Base-by-base conservation (phyloP, 305 asterid genomes). In the Salvia sclarea region DNA sequence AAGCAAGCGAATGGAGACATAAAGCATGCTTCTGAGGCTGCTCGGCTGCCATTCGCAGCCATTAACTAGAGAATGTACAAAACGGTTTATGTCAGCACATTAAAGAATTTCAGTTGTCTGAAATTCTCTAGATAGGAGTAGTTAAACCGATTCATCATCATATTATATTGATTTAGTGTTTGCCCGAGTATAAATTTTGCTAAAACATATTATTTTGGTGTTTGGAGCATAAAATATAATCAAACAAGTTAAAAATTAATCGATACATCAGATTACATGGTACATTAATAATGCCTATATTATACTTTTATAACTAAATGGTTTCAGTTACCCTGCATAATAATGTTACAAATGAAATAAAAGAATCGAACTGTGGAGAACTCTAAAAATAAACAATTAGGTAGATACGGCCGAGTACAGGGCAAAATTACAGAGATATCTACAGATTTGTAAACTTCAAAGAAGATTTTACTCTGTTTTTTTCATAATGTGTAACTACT, bases 41-140 rank as follows among this genome's bases (percentile, higher is more conserved):
- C 88, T 14, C 82, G 98, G 72, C 71, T 75, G 73, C 98, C 98
- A 60, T 90, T 90, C 72, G 85, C 92, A 49, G 83, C 96, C 71
- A 81, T 92, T 70, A 92, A 92, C 66, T 87, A 43, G 20, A 50
- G 49, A 38, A 25, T 54, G 64, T 67, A 67, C 38, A 30, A 30
- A 30, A 25, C 4, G 30, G 30, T 1, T 1, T 25, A 4, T 6
- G 33, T 28, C 22, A n/a, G n/a, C 3, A 24, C 24, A 43, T 3
- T 5, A 5, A 1, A 40, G 44, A 45, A 68, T 57, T 68, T 57
- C 66, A 68, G 66, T 5, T 20, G 30, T 28, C 73, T 55, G 65
- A 68, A 68, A 68, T 68, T 56, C 58, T 12, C 16, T 38, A 21
- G 18, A 50, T 50, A 50, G 33, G 30, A 48, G 20, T 18, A 7